Evolutionary conservation across 139 green algal genomes (phyloP).

Genomic region (Pleodorina starrii): DNA sequence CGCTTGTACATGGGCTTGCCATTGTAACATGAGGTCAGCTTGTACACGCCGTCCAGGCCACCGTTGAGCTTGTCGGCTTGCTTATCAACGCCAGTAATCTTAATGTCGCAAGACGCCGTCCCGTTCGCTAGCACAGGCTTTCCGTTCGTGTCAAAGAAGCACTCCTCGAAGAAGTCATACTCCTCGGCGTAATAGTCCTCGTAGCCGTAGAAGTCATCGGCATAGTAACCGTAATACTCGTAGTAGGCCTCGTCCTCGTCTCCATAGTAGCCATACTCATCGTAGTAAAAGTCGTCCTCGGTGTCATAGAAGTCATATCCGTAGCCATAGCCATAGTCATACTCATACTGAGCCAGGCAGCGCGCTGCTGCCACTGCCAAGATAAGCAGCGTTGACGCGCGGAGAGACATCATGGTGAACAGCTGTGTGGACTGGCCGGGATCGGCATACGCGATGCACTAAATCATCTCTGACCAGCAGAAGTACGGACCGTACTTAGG

Average conservation of each 20-base stretch:
- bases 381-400: slow-evolving; percentile 1
- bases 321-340: slow-evolving; percentile 50
- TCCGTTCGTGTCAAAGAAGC: slow-evolving; percentile 57
- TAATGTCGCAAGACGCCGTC: slow-evolving; percentile 61
- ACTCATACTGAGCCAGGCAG: slow-evolving; percentile 38
- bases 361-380: slow-evolving; percentile 23
- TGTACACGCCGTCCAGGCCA: slow-evolving; percentile 72
- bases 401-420: background rate
- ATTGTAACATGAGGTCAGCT: slow-evolving; percentile 69
- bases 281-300: slow-evolving; percentile 53
- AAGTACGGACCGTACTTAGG: too few species aligned
- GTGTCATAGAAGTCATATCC: slow-evolving; percentile 48
- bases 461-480: too few species aligned
- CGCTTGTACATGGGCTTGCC: slow-evolving; percentile 73
- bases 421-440: too few species aligned
- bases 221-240: slow-evolving; percentile 65
- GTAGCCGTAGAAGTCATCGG: slow-evolving; percentile 62
- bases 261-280: slow-evolving; percentile 62
- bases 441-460: too few species aligned
- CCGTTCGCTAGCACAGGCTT: slow-evolving; percentile 55
- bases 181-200: slow-evolving; percentile 66
- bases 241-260: slow-evolving; percentile 61
- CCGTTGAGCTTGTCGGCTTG: slow-evolving; percentile 58
- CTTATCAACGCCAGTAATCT: slow-evolving; percentile 56
- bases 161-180: slow-evolving; percentile 69